Base-by-base conservation (phyloP, 202 grass and related monocot species). In the Dendrocalamus latiflorus region DNA sequence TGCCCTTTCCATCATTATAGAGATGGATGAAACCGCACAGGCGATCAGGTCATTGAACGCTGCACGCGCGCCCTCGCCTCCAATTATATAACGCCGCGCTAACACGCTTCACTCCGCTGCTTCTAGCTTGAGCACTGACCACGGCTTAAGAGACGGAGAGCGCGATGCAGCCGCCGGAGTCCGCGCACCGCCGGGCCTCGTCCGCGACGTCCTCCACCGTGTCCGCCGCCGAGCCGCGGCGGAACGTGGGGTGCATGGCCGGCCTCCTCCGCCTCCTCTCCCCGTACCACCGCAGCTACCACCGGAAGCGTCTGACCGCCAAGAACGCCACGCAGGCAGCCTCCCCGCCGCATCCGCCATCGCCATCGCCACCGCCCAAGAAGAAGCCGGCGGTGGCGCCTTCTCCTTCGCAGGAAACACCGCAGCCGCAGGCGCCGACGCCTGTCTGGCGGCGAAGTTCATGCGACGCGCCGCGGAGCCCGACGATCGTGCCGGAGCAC, bases 241-340 rank as follows among this genome's bases (percentile, higher is more conserved):
- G 74, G 70, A 88, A 59, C 69, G 3, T 95, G 6, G 95, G 95
- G 48, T 98, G 95, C 93, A 92, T 98, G 87, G 89, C 95, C 1
- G 91, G 95, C 11, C 83, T 98, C 68, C 81, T 98, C 61, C 93
- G 85, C 26, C 87, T 98, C 36, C 84, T 98, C 89, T 95, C 89
- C 9, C 91, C 85, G 41, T 90, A 95, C 83, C 87, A 95, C 70
- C 89, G 86, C 47, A 78, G 70, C 78, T 77, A 85, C 20, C 84
- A 90, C 69, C 78, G 87, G 53, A 98, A 98, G 65, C 95, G 95
- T 33, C 85, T 98, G 74, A 91, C 91, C 54, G 75, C 87, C 76
- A 90, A 88, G 86, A 68, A 75, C 22, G 24, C 41, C 24, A 8
- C 48, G 0, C 16, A 5, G 1, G 16, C 37, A 8, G 65, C 30